Evolutionary conservation across 305 asterid genomes (phyloP).

Genomic region (Rubia peregrina): DNA sequence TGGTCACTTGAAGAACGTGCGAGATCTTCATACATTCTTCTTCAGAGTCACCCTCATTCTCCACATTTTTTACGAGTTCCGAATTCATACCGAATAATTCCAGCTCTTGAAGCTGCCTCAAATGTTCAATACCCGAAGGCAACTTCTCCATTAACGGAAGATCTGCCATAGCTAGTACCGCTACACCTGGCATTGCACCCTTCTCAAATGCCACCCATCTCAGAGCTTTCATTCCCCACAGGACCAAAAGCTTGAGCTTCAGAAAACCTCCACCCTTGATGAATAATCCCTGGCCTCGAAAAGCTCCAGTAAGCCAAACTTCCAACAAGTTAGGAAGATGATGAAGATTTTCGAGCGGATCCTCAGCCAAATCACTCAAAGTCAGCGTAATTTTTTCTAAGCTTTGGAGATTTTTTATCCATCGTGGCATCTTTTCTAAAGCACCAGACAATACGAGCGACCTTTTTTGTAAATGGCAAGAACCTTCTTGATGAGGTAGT

Average conservation of each 20-base stretch:
- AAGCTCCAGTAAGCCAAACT: neutral
- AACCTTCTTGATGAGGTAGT: no score
- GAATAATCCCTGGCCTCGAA: neutral
- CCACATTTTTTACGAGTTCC: neutral
- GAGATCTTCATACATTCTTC: neutral
- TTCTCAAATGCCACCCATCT: neutral
- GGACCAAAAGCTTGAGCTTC: conserved; percentile 3
- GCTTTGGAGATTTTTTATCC: neutral
- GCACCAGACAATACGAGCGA: neutral
- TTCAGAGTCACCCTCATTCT: neutral
- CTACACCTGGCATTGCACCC: neutral
- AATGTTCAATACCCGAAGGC: conserved; percentile 19
- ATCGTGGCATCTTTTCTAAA: neutral
- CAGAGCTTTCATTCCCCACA: neutral
- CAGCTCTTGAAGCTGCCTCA: conserved; percentile 12
- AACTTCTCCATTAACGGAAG: conserved; percentile 17
- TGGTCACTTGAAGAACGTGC: neutral
- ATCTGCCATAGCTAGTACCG: neutral
- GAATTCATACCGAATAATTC: neutral
- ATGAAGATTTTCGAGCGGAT: neutral
- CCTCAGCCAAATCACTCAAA: neutral
- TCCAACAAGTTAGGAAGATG: neutral
- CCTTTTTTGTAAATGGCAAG: neutral
- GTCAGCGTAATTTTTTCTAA: neutral
- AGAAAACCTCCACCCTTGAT: neutral